A percentile compares a stretch with the other conserved stretches of the same genome.
phyloP scores from a whole-genome alignment of 116 monocot species.

The Trichopus zeylanicus region DNA sequence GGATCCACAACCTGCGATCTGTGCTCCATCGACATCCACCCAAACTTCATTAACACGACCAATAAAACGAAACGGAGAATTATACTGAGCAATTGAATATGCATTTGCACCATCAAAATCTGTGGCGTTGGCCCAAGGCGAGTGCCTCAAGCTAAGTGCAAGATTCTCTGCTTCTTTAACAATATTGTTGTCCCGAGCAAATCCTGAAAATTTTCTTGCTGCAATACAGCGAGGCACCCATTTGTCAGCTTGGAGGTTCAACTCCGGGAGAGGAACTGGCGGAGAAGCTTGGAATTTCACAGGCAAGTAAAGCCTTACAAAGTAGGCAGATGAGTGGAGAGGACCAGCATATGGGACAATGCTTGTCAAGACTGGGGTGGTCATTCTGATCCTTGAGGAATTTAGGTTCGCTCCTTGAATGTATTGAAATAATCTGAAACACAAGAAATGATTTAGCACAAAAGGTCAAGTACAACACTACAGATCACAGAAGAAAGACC shows the following conservation, averaged over 20 bases:
- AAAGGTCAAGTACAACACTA: background rate
- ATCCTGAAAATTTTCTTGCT: slow-evolving; percentile 62
- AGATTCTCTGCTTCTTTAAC: slow-evolving; percentile 72
- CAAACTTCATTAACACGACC: slow-evolving; percentile 74
- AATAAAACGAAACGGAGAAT: slow-evolving; percentile 56
- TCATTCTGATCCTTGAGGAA: slow-evolving; percentile 64
- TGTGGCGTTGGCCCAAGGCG: slow-evolving; percentile 57
- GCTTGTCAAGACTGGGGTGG: slow-evolving; percentile 65
- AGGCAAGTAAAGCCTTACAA: slow-evolving; percentile 44
- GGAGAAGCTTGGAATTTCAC: slow-evolving; percentile 60
- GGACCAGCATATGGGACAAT: slow-evolving; percentile 64
- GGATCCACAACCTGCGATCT: slow-evolving; percentile 28
- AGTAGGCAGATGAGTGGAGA: slow-evolving; percentile 73
- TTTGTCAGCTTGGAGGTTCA: slow-evolving; percentile 42
- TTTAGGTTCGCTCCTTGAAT: slow-evolving; percentile 78
- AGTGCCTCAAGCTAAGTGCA: slow-evolving; percentile 46
- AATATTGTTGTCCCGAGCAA: slow-evolving; percentile 65
- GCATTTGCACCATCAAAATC: slow-evolving; percentile 24
- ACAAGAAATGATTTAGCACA: background rate
- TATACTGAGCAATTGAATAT: slow-evolving; percentile 78
- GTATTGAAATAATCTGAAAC: slow-evolving; percentile 75
- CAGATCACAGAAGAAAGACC: background rate
- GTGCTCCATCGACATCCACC: slow-evolving; percentile 44
- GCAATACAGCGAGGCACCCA: slow-evolving; percentile 61
- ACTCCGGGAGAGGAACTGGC: slow-evolving; percentile 66